phyloP scores from a whole-genome alignment of 495 filamentous ascomycete species.

The Neurospora sp. region DNA sequence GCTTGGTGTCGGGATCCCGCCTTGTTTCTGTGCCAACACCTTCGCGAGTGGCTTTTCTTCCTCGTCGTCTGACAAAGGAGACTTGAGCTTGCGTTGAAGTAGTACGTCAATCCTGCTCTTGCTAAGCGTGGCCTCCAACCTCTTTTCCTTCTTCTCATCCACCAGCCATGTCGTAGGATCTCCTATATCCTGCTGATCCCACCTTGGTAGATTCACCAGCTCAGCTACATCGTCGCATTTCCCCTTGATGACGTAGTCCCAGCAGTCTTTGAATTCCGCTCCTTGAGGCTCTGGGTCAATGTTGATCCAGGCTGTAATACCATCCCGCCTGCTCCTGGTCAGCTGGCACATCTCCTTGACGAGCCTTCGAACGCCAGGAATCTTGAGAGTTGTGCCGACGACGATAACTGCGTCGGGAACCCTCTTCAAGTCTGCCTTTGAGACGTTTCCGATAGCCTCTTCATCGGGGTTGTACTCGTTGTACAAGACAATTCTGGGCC shows the following conservation, averaged over 20 bases:
- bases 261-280: slow-evolving; percentile 81
- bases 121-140: slow-evolving; percentile 18
- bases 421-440: slow-evolving; percentile 69
- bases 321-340: slow-evolving; percentile 68
- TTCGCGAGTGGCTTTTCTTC: slow-evolving; percentile 9
- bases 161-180: slow-evolving; percentile 27
- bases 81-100: slow-evolving; percentile 23
- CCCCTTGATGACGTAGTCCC: slow-evolving; percentile 80
- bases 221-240: slow-evolving; percentile 82
- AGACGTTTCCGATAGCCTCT: slow-evolving; percentile 87
- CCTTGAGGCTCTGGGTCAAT: slow-evolving; percentile 69
- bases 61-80: slow-evolving; percentile 14
- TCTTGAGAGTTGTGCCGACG: slow-evolving; percentile 89
- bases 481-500: slow-evolving; percentile 91
- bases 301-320: slow-evolving; percentile 93
- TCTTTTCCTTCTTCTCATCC: slow-evolving; percentile 29
- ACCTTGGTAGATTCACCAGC: slow-evolving; percentile 59
- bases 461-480: slow-evolving; percentile 96
- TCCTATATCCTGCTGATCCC: slow-evolving; percentile 53
- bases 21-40: slow-evolving; percentile 10
- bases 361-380: slow-evolving; percentile 81
- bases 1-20: slow-evolving; percentile 55
- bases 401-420: slow-evolving; percentile 88
- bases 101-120: slow-evolving; percentile 30
- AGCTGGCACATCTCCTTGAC: slow-evolving; percentile 82